phyloP scores from a whole-genome alignment of 345 rosid species.

The Syzygium oleosum region DNA sequence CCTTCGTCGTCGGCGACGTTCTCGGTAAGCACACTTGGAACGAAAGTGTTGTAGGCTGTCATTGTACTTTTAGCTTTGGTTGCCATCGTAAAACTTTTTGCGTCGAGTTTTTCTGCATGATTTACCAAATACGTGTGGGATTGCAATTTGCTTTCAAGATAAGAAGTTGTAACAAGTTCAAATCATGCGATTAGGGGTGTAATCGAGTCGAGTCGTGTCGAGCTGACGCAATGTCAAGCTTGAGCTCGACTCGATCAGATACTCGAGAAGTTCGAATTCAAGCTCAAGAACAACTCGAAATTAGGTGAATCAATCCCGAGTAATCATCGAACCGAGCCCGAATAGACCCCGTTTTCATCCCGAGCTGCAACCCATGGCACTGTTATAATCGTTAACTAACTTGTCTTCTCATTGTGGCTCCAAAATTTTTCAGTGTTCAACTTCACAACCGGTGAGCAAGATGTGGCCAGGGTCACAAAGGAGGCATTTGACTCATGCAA shows the following conservation, averaged over 20 bases:
- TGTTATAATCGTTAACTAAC: not conserved
- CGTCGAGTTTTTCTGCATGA: not conserved
- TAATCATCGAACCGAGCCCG: not conserved
- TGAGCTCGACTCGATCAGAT: not conserved
- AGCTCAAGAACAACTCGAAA: not conserved
- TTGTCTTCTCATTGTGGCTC: not conserved
- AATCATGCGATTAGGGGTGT: not conserved
- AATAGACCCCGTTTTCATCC: not conserved
- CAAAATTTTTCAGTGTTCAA: slow-evolving; percentile 24
- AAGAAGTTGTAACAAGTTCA: not conserved
- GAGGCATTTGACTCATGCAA: slow-evolving; percentile 31
- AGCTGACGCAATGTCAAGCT: not conserved
- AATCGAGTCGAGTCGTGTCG: not conserved
- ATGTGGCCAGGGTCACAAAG: slow-evolving; percentile 34
- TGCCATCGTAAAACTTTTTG: not conserved
- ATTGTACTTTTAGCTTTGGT: not conserved
- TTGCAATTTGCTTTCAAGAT: not conserved
- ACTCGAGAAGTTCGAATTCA: not conserved
- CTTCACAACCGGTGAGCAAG: slow-evolving; percentile 24
- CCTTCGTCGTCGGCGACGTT: slow-evolving; percentile 25
- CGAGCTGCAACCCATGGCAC: not conserved
- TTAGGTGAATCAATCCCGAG: not conserved
- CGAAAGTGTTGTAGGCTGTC: not conserved
- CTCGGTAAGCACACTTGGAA: slow-evolving; percentile 12
- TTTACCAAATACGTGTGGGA: not conserved